A percentile compares a stretch with the other conserved stretches of the same genome.
phyloP scores from a whole-genome alignment of 148 eudicot species.

The Hydrangea macrophylla region DNA sequence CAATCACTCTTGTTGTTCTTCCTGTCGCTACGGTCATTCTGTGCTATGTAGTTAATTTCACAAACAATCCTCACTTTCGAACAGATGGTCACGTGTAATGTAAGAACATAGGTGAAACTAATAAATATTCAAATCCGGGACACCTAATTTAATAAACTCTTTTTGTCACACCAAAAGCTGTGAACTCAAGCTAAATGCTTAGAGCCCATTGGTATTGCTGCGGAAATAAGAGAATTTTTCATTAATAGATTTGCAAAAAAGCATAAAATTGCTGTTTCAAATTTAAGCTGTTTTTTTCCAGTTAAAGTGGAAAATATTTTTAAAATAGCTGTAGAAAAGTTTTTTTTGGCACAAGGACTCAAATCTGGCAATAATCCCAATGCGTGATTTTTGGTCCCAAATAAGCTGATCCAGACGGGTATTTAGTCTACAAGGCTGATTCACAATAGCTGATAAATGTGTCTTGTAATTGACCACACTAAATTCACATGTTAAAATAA shows the following conservation, averaged over 20 bases:
- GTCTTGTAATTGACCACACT: not conserved
- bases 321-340: no score
- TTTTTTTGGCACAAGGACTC: no score
- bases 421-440: not conserved
- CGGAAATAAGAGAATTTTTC: no score
- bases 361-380: no score
- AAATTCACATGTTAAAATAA: not conserved
- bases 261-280: no score
- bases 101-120: no score
- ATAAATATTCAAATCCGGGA: not conserved
- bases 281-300: no score
- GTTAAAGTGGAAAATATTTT: no score
- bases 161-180: not conserved
- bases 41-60: slow-evolving; percentile 64
- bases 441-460: not conserved
- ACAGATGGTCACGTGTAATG: not conserved
- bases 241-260: no score
- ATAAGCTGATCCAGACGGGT: no score
- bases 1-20: slow-evolving; percentile 94
- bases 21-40: slow-evolving; percentile 81
- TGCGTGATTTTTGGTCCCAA: no score
- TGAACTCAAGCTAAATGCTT: not conserved
- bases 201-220: no score
- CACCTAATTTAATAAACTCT: not conserved
- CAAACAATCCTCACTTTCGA: slow-evolving; percentile 2